Conservation (phyloP, 2,329 filamentous ascomycete genomes). For the Alternaria rosae region DNA sequence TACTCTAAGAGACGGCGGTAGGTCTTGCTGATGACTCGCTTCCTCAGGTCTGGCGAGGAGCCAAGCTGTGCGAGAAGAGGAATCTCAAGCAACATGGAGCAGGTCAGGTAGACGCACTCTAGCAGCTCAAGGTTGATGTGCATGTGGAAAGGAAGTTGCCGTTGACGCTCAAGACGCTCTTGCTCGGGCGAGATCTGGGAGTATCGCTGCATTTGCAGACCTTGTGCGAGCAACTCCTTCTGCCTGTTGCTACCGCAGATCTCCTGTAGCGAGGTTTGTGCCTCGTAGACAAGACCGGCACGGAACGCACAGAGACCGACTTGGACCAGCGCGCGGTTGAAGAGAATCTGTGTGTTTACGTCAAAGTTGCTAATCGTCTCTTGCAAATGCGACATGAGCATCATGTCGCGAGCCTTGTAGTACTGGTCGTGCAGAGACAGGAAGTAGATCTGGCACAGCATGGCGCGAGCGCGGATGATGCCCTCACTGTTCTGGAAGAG, state of each 20-base stretch:
- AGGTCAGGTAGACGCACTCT: conserved; percentile 97
- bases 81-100: conserved; percentile 99
- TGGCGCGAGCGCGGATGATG: conserved; percentile 93
- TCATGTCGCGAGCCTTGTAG: conserved; percentile 97
- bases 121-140: conserved; percentile 99
- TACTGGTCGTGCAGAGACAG: conserved; percentile 96
- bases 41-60: conserved; percentile 95
- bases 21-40: conserved; percentile 98
- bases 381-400: conserved; percentile 99
- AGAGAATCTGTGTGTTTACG: conserved; percentile 95
- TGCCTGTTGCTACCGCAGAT: conserved; percentile 97
- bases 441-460: conserved; percentile 99
- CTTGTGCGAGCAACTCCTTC: conserved; percentile 97
- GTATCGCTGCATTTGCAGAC: conserved; percentile 97
- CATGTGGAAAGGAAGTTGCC: conserved; percentile 99
- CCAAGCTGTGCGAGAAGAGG: conserved; percentile 95
- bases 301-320: conserved; percentile 98
- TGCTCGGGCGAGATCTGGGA: conserved; percentile 96
- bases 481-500: conserved; percentile 94
- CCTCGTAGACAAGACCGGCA: conserved; percentile 94
- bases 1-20: conserved; percentile 99
- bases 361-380: conserved; percentile 98
- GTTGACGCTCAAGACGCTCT: conserved; percentile 94
- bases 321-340: conserved; percentile 97
- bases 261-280: conserved; percentile 96